phyloP scores from a whole-genome alignment of 345 rosid genomes.

The Iberis pinnata region DNA sequence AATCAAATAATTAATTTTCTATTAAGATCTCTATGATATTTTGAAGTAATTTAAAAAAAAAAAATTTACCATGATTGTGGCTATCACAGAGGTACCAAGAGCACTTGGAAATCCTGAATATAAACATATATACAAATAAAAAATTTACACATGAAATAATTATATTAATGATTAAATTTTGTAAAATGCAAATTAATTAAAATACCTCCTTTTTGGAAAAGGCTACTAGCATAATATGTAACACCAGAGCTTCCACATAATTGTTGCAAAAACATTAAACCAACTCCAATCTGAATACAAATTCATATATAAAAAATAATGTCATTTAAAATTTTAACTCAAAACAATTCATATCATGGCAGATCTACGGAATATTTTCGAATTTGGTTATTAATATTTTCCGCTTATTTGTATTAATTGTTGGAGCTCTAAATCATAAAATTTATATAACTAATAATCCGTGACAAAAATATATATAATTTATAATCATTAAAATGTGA shows the following conservation, averaged over 20 bases:
- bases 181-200: background rate
- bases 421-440: too few species aligned
- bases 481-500: too few species aligned
- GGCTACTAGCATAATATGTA: slow-evolving; percentile 31
- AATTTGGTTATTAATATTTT: too few species aligned
- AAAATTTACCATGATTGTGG: slow-evolving; percentile 29
- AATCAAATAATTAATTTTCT: background rate
- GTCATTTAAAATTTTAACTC: background rate
- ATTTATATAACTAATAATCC: too few species aligned
- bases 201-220: slow-evolving; percentile 32
- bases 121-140: background rate
- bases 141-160: background rate
- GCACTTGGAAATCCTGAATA: slow-evolving; percentile 34
- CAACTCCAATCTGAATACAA: slow-evolving; percentile 30
- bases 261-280: slow-evolving; percentile 36
- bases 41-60: background rate
- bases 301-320: background rate
- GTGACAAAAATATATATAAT: too few species aligned
- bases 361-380: too few species aligned
- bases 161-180: background rate
- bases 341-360: too few species aligned
- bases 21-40: too few species aligned
- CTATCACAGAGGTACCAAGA: slow-evolving; percentile 31
- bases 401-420: too few species aligned
- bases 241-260: slow-evolving; percentile 29